These are phyloP conservation scores for Wickerhamiella sergipiensis DNA, from an alignment of 805 yeast genomes.

Conservation along the genomic window DNA sequence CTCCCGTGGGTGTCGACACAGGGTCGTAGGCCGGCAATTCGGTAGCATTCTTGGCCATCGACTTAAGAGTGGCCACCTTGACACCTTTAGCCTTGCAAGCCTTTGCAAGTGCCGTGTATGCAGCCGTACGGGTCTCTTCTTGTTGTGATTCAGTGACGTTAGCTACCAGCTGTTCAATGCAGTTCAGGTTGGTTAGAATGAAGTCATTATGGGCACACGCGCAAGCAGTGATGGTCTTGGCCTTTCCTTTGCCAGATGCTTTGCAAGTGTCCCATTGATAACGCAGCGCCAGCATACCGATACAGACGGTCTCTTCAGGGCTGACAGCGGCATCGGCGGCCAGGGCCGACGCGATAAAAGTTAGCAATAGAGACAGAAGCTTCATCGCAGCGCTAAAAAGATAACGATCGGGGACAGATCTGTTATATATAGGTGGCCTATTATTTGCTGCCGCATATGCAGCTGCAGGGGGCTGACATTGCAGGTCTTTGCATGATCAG, in stretches of 20 bases:
- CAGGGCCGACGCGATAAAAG: neutral
- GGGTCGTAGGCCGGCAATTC: neutral
- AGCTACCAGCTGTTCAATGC: constrained; percentile 3
- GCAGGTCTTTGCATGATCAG: neutral
- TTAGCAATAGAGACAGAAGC: neutral
- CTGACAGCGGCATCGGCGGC: neutral
- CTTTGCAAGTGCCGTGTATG: neutral
- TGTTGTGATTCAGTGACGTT: neutral
- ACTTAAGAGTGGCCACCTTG: neutral
- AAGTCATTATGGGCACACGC: neutral
- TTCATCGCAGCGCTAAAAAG: neutral
- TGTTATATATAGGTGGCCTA: neutral
- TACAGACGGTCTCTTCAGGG: neutral
- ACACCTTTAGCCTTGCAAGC: neutral
- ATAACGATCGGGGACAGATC: neutral
- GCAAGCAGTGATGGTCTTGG: neutral
- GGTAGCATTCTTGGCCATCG: neutral
- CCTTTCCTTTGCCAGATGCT: neutral
- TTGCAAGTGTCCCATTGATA: neutral
- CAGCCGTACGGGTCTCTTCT: neutral
- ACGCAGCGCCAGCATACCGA: neutral
- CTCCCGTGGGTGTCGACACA: neutral
- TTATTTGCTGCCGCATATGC: neutral
- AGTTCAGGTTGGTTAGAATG: constrained; percentile 9
- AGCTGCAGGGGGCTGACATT: neutral